phyloP scores from a whole-genome alignment of 2,329 filamentous ascomycete species.

The Aureobasidium sp. region DNA sequence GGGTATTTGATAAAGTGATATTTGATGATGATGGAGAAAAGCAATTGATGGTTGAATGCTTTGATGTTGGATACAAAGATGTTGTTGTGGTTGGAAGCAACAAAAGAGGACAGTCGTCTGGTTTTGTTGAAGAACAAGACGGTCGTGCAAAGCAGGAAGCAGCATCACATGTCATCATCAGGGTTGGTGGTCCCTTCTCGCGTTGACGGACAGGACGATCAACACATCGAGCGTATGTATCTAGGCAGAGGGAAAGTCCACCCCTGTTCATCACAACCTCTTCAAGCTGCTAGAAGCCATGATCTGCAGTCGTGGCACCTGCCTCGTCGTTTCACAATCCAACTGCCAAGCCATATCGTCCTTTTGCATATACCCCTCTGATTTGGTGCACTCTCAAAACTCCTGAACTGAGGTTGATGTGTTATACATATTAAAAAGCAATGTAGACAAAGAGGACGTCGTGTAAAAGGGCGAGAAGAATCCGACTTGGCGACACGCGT shows the following conservation, averaged over 20 bases:
- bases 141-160: slow-evolving; percentile 7
- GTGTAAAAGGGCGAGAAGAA: neutral
- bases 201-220: neutral
- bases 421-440: neutral
- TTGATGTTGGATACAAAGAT: neutral
- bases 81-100: neutral
- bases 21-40: neutral
- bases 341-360: neutral
- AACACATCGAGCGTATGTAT: neutral
- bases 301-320: slow-evolving; percentile 5
- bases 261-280: slow-evolving; percentile 9
- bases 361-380: neutral
- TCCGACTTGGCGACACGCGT: slow-evolving; percentile 7
- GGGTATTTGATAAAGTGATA: neutral
- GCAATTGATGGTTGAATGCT: neutral
- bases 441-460: neutral
- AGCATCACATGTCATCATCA: slow-evolving; percentile 4
- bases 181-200: neutral
- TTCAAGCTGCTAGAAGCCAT: neutral
- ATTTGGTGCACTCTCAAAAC: neutral
- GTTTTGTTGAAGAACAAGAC: neutral
- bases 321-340: neutral
- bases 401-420: neutral
- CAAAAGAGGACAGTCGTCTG: neutral
- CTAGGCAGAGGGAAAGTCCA: neutral